Conservation (phyloP, 2,329 filamentous ascomycete genomes). For the Fusarium floridanum region DNA sequence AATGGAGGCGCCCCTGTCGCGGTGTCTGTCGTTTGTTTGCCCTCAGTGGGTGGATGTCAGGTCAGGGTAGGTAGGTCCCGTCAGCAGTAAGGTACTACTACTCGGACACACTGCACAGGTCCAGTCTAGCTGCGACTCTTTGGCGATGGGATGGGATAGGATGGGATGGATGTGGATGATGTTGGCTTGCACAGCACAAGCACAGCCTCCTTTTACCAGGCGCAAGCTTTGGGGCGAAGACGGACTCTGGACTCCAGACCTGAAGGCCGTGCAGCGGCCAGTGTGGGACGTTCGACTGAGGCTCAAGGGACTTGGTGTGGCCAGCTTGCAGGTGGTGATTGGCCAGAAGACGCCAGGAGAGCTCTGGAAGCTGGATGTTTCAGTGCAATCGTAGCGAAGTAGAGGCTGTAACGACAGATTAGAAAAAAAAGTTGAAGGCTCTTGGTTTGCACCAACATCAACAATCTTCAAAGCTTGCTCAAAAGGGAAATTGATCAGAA, state of each 20-base stretch:
- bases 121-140: slow-evolving; percentile 31
- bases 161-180: slow-evolving; percentile 17
- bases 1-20: slow-evolving; percentile 30
- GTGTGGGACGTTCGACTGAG: slow-evolving; percentile 43
- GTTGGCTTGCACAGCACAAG: slow-evolving; percentile 28
- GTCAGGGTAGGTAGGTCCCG: slow-evolving; percentile 31
- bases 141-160: slow-evolving; percentile 13
- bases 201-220: slow-evolving; percentile 40
- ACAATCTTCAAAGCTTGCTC: background rate
- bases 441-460: background rate
- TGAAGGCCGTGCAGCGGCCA: slow-evolving; percentile 34
- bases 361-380: slow-evolving; percentile 25
- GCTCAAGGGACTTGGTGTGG: slow-evolving; percentile 44
- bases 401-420: background rate
- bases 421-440: background rate
- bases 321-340: slow-evolving; percentile 46
- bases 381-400: background rate
- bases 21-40: slow-evolving; percentile 16
- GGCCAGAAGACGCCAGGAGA: slow-evolving; percentile 17
- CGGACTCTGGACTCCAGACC: slow-evolving; percentile 26
- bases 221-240: slow-evolving; percentile 12
- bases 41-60: slow-evolving; percentile 16
- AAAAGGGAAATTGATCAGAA: background rate
- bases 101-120: slow-evolving; percentile 6
- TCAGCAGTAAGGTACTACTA: slow-evolving; percentile 10